Evolutionary conservation across 2,329 filamentous ascomycete genomes (phyloP), one percentile per base, ranked within the genome.

Genomic region (Trichoderma harzianum): DNA sequence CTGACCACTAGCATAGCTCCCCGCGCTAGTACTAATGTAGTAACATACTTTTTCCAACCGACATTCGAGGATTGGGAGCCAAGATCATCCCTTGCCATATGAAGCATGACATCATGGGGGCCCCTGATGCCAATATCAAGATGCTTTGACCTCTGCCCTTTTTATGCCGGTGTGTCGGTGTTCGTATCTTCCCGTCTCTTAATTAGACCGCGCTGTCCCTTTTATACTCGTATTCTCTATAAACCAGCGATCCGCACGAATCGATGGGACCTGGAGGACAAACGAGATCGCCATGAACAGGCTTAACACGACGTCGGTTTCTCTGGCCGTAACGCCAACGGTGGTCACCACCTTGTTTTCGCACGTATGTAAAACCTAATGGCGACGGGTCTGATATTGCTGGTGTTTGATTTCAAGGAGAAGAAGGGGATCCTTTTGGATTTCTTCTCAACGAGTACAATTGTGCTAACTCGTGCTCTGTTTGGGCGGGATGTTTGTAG

Each of bases 341-440:
- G 92, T 97, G 61, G 87, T 98, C 70, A 91, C 93, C 75, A 98
- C 95, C 16, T 91, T 95, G 74, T 86, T 98, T 76, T 91, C 91
- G 72, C 96, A 98, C 86, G 93, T 95, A 86, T 76, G 90, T 80
- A 24, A 18, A 43, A 47, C 2, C 10, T 7, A 24, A 39, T 28
- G 16, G 51, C 18, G 7, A 5, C 7, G 55, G 24, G 11, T 14
- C 16, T 60, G 51, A 6, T 6, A 12, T 14, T 10, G 24, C 58
- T 58, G 58, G 47, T 18, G 34, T n/a, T 47, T 55, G 11, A 21
- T 57, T 69, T 34, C 24, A 24, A 58, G 14, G 5, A 69, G 16
- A 47, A 18, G 18, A 47, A 18, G 16, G 26, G 18, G 30, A 24
- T 18, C 14, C 3, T 26, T 4, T 24, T 7, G 3, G 16, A 34